Conservation (phyloP, 768 basidiomycete genomes). For the Leccinum rimulosum region DNA sequence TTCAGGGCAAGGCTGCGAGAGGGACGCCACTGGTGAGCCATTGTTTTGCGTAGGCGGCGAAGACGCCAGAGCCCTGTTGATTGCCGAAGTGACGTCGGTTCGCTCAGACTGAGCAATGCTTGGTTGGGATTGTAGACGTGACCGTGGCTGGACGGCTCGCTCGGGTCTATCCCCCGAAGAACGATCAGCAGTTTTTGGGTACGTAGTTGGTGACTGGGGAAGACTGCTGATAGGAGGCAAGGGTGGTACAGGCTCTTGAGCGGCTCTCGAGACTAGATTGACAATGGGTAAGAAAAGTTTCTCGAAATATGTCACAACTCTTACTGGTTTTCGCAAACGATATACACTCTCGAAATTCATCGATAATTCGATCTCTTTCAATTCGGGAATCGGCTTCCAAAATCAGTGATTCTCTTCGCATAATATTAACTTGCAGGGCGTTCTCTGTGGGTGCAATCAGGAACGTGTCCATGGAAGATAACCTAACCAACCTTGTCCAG, state of each 20-base stretch:
- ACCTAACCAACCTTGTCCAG: slow-evolving; percentile 52
- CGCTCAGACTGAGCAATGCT: background rate
- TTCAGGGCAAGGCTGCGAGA: slow-evolving; percentile 4
- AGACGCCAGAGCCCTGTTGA: background rate
- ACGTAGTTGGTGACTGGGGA: slow-evolving; percentile 25
- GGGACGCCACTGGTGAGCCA: slow-evolving; percentile 1
- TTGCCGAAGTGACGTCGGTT: background rate
- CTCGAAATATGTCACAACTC: slow-evolving; percentile 25
- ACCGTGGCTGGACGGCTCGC: slow-evolving; percentile 21
- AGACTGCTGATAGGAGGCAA: slow-evolving; percentile 47
- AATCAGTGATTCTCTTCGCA: slow-evolving; percentile 82
- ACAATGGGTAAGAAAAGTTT: slow-evolving; percentile 4
- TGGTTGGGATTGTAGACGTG: slow-evolving; percentile 4
- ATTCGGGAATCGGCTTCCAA: slow-evolving; percentile 59
- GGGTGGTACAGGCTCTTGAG: slow-evolving; percentile 68
- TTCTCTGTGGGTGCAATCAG: slow-evolving; percentile 50
- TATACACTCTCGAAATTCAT: slow-evolving; percentile 80
- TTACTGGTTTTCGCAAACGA: slow-evolving; percentile 73
- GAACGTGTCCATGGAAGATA: background rate
- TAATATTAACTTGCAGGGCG: slow-evolving; percentile 71
- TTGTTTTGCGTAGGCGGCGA: slow-evolving; percentile 3
- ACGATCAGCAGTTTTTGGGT: background rate
- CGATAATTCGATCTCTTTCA: slow-evolving; percentile 59
- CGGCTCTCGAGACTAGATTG: slow-evolving; percentile 50
- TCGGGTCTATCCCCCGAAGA: slow-evolving; percentile 18